Evolutionary conservation across 2,329 filamentous ascomycete genomes (phyloP).

Genomic region (Neofusicoccum umdonicola): DNA sequence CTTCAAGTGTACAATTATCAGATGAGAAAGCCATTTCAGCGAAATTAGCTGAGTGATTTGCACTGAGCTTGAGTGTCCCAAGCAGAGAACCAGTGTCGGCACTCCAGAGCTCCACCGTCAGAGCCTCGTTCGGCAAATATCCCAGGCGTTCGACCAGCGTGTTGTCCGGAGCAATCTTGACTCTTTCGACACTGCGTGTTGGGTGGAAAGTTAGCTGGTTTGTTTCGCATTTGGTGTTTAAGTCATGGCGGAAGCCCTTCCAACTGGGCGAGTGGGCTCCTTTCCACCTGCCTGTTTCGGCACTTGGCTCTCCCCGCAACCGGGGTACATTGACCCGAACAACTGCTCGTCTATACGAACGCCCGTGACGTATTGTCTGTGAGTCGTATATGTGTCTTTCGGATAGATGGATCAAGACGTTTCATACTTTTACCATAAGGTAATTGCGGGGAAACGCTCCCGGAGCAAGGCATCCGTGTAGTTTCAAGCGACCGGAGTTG

Average conservation of each 20-base stretch:
- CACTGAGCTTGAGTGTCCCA: too few relatives aligned
- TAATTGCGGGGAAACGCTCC: not conserved
- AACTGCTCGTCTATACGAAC: not conserved
- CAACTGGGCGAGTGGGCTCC: not conserved
- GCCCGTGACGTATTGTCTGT: not conserved
- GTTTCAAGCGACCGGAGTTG: not conserved
- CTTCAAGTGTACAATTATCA: too few relatives aligned
- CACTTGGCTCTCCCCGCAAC: not conserved
- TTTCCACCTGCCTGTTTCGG: not conserved
- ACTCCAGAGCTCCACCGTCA: too few relatives aligned
- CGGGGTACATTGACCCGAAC: not conserved
- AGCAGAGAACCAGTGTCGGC: too few relatives aligned
- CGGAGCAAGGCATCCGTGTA: not conserved
- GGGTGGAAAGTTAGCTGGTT: too few relatives aligned
- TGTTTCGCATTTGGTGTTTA: too few relatives aligned
- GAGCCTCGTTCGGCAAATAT: too few relatives aligned
- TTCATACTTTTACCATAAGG: not conserved
- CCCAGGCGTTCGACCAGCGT: too few relatives aligned
- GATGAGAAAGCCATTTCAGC: too few relatives aligned
- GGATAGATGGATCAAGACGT: not conserved
- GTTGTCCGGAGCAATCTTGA: too few relatives aligned
- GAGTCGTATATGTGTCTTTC: not conserved
- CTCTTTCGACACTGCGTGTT: too few relatives aligned
- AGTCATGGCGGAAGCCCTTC: not conserved
- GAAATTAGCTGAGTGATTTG: too few relatives aligned